Conservation (phyloP, 768 basidiomycete species). For the Tephrocybe sp. region DNA sequence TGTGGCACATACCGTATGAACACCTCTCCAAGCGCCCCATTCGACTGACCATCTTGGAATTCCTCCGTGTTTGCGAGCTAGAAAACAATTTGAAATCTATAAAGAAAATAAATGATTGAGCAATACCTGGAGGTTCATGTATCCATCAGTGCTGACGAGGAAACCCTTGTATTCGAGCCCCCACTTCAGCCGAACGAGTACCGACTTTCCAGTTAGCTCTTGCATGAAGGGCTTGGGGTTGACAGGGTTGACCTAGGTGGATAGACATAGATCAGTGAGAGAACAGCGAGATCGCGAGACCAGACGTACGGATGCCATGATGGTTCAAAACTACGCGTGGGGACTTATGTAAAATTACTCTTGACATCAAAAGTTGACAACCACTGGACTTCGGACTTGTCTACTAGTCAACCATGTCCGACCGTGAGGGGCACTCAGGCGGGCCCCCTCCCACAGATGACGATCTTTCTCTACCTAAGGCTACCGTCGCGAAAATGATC, state of each 20-base stretch:
- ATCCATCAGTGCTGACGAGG: constrained; percentile 97
- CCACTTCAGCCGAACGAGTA: constrained; percentile 97
- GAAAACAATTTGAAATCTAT: neutral
- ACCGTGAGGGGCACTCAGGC: constrained; percentile 76
- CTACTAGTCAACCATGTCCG: constrained; percentile 65
- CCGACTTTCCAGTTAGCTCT: constrained; percentile 96
- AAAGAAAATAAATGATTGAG: constrained; percentile 1
- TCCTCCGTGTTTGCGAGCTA: constrained; percentile 99
- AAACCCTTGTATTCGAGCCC: constrained; percentile 99
- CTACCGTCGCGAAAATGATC: constrained; percentile 97
- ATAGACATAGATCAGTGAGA: constrained; percentile 3
- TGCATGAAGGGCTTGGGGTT: constrained; percentile 99
- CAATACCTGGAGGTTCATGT: constrained; percentile 96
- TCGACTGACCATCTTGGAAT: constrained; percentile 93
- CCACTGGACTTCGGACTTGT: neutral
- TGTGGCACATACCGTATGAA: constrained; percentile 80
- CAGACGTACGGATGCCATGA: constrained; percentile 64
- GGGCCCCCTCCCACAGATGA: constrained; percentile 75
- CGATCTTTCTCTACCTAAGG: constrained; percentile 93
- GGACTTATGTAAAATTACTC: constrained; percentile 35
- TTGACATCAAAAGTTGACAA: constrained; percentile 2
- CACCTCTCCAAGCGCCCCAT: constrained; percentile 96
- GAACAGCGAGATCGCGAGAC: constrained; percentile 1
- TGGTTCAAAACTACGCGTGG: constrained; percentile 46
- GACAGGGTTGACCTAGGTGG: constrained; percentile 76